Base-by-base conservation (phyloP, 2,329 filamentous ascomycete species). In the Microdochium paspali region DNA sequence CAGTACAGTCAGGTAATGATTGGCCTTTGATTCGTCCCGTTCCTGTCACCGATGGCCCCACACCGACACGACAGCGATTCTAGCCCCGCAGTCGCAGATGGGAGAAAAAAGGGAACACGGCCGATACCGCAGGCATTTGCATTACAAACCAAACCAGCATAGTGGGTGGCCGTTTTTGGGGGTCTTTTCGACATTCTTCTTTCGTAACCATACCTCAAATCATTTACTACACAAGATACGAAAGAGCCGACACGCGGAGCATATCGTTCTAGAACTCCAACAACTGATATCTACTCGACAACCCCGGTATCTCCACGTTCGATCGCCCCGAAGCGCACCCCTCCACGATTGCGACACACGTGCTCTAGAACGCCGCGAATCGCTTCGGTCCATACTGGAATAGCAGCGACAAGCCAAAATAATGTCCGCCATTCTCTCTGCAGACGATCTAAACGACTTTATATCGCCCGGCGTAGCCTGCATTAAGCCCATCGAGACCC, bases 401-500 rank as follows among this genome's bases (percentile, higher is more conserved):
- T 42, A 39, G n/a, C 5, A 35, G 18, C 24, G 10, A 26, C 31
- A 39, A n/a, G 10, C 32, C 23, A 42, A 43, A 56, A 73, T 65
- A 53, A 98, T 98, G 93, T 95, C 90, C 64, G 93, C 93, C 53
- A 98, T 98, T 60, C 85, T 98, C 59, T 97, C 90, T 48, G 85
- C 86, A 60, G 91, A 98, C 72, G 90, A 96, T 66, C 76, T 98
- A 51, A 98, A 98, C 74, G 93, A 98, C 74, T 98, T 98, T 71
- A 98, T 98, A 64, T 93, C 87, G 49, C 93, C 93, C 13, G 90
- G 91, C 52, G 90, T 98, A 61, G 93, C 93, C 53, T 98, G 93
- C 70, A 97, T 98, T 67, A 97, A 98, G 62, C 93, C 93, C 24
- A 78, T 98, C 63, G 93, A 98, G 66, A 94, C 89, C 2, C 79